Conservation (phyloP, 352 stramenopile genomes). For the Phytophthora pistaciae region DNA sequence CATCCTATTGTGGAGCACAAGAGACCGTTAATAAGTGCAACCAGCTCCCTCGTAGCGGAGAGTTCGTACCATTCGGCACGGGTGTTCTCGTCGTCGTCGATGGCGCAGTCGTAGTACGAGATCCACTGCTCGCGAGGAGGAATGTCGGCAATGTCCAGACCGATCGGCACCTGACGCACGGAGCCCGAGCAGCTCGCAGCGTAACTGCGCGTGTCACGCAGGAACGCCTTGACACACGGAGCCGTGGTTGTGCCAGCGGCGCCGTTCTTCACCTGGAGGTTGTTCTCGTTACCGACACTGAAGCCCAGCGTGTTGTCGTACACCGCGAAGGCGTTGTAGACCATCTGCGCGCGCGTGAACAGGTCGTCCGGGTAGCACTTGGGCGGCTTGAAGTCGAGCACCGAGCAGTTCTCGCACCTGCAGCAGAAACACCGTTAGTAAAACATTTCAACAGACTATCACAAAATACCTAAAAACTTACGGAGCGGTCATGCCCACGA, state of each 20-base stretch:
- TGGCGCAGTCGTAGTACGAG: constrained; percentile 65
- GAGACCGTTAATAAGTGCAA: neutral
- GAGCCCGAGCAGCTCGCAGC: constrained; percentile 46
- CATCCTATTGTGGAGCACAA: constrained; percentile 20
- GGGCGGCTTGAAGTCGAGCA: constrained; percentile 55
- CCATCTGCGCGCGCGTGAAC: constrained; percentile 62
- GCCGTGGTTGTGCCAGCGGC: constrained; percentile 39
- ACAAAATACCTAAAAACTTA: constrained; percentile 24
- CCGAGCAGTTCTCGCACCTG: constrained; percentile 69
- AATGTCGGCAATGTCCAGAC: constrained; percentile 69
- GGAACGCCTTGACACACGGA: constrained; percentile 72
- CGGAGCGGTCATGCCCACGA: constrained; percentile 70
- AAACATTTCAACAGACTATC: neutral
- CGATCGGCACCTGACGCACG: constrained; percentile 68
- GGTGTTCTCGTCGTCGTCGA: constrained; percentile 63
- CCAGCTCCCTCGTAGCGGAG: neutral
- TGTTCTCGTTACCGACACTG: constrained; percentile 71
- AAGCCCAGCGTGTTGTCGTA: constrained; percentile 80
- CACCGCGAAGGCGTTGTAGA: constrained; percentile 79
- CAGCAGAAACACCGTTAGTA: neutral
- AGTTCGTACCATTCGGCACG: constrained; percentile 53
- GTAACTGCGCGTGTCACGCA: constrained; percentile 67
- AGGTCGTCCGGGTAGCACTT: constrained; percentile 64
- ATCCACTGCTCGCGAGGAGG: constrained; percentile 62
- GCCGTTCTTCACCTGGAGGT: constrained; percentile 45